Evolutionary conservation across 2,329 filamentous ascomycete genomes (phyloP).

Genomic region (Amphichorda felina): DNA sequence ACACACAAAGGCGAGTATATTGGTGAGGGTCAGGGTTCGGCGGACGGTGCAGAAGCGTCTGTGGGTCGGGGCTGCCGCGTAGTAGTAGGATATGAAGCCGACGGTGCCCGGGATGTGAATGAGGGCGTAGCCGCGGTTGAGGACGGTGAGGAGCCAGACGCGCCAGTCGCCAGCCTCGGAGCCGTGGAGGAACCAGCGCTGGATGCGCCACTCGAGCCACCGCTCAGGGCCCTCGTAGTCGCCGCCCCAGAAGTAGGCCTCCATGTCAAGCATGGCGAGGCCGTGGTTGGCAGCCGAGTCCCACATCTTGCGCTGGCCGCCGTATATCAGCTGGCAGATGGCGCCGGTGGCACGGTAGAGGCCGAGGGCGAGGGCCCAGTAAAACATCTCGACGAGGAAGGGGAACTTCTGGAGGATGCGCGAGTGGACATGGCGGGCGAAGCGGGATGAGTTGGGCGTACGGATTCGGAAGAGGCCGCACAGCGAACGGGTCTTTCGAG

Average conservation of each 20-base stretch:
- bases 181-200: constrained; percentile 37
- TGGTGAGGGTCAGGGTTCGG: constrained; percentile 43
- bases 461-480: constrained; percentile 21
- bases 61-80: constrained; percentile 51
- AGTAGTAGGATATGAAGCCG: constrained; percentile 47
- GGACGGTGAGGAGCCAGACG: constrained; percentile 43
- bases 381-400: constrained; percentile 63
- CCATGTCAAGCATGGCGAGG: constrained; percentile 35
- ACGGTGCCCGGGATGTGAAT: constrained; percentile 64
- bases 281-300: constrained; percentile 40
- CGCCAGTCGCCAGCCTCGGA: constrained; percentile 26
- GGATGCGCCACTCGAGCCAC: constrained; percentile 22
- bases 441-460: constrained; percentile 50
- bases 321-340: constrained; percentile 36
- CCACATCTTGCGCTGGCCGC: constrained; percentile 31
- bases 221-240: constrained; percentile 20
- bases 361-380: constrained; percentile 55
- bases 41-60: constrained; percentile 39
- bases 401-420: constrained; percentile 53
- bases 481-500: constrained; percentile 7
- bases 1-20: constrained; percentile 40
- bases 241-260: constrained; percentile 35
- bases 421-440: constrained; percentile 46
- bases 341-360: constrained; percentile 50
- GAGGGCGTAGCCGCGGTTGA: constrained; percentile 58